These are phyloP conservation scores for Monascus ruber DNA, from an alignment of 2,329 filamentous ascomycete genomes.

Conservation along the genomic window DNA sequence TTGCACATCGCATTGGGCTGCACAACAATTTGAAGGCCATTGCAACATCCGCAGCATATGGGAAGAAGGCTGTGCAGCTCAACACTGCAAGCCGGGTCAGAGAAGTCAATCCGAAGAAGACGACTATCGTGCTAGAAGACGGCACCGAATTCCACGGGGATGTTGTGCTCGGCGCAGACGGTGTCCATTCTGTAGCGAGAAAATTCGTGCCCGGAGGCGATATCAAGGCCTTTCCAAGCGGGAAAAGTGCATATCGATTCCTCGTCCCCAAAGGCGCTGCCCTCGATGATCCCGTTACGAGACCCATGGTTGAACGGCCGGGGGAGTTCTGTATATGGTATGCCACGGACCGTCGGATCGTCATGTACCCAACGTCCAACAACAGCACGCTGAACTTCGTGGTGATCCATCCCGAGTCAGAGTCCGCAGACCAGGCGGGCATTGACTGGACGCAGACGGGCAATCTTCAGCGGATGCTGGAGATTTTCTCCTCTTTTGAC, in stretches of 20 bases:
- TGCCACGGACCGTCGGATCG: conserved; percentile 31
- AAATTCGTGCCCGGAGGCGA: conserved; percentile 15
- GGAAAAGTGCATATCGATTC: conserved; percentile 49
- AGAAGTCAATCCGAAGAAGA: conserved; percentile 31
- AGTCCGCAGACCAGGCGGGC: conserved; percentile 26
- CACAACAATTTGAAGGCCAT: conserved; percentile 41
- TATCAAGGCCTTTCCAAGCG: conserved; percentile 34
- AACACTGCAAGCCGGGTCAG: conserved; percentile 34
- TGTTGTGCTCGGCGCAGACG: conserved; percentile 45
- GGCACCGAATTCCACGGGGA: conserved; percentile 37
- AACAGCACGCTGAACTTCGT: conserved; percentile 42
- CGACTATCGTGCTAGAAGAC: conserved; percentile 35
- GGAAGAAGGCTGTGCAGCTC: conserved; percentile 26
- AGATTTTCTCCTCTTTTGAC: conserved; percentile 30
- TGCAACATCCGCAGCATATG: conserved; percentile 30
- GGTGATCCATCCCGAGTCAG: conserved; percentile 39
- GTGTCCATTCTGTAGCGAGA: conserved; percentile 31
- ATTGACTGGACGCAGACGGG: conserved; percentile 13
- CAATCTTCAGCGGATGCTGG: conserved; percentile 12
- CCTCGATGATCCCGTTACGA: conserved; percentile 28
- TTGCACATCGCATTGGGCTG: conserved; percentile 43
- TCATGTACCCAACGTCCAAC: conserved; percentile 38
- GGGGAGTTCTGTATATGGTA: conserved; percentile 36
- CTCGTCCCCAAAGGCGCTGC: conserved; percentile 38
- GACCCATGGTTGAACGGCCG: conserved; percentile 23